phyloP scores from a whole-genome alignment of 192 early-diverging fungal species.

The Coemansia erecta region DNA sequence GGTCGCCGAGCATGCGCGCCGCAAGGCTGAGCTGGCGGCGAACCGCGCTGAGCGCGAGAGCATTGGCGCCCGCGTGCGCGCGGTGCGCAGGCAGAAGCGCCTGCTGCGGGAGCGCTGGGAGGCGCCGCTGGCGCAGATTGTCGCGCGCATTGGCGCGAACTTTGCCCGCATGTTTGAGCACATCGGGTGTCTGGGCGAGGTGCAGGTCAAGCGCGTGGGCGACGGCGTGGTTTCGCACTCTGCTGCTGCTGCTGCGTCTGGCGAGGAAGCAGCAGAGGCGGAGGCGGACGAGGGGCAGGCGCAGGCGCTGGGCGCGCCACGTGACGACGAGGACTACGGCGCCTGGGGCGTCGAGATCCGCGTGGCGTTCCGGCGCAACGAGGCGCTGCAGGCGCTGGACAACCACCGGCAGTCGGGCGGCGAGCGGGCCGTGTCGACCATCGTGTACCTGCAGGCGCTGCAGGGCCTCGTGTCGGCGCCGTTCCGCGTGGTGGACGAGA shows the following conservation, averaged over 20 bases:
- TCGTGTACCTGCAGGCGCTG: constrained; percentile 92
- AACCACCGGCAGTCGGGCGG: constrained; percentile 94
- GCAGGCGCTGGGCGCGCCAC: constrained; percentile 57
- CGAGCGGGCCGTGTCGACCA: constrained; percentile 95
- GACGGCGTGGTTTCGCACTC: constrained; percentile 26
- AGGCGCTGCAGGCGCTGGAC: constrained; percentile 79
- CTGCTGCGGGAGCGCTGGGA: constrained; percentile 62
- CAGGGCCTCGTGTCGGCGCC: constrained; percentile 82
- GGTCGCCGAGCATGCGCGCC: constrained; percentile 67
- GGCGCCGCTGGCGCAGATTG: constrained; percentile 57
- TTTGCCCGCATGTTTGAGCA: constrained; percentile 74
- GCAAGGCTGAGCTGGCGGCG: constrained; percentile 58
- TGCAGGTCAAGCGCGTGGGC: constrained; percentile 27
- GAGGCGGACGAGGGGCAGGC: constrained; percentile 51
- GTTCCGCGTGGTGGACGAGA: constrained; percentile 99
- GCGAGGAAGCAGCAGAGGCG: background rate
- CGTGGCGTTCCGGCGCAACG: constrained; percentile 88
- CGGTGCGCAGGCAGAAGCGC: constrained; percentile 37
- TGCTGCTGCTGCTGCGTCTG: background rate
- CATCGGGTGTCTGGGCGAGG: constrained; percentile 53
- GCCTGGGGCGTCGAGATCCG: constrained; percentile 94
- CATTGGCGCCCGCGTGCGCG: constrained; percentile 56
- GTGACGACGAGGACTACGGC: constrained; percentile 75
- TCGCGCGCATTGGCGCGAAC: constrained; percentile 61
- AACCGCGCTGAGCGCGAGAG: constrained; percentile 41